Evolutionary conservation across 129 eudicot genomes (phyloP).

Genomic region (Tagetes erecta): DNA sequence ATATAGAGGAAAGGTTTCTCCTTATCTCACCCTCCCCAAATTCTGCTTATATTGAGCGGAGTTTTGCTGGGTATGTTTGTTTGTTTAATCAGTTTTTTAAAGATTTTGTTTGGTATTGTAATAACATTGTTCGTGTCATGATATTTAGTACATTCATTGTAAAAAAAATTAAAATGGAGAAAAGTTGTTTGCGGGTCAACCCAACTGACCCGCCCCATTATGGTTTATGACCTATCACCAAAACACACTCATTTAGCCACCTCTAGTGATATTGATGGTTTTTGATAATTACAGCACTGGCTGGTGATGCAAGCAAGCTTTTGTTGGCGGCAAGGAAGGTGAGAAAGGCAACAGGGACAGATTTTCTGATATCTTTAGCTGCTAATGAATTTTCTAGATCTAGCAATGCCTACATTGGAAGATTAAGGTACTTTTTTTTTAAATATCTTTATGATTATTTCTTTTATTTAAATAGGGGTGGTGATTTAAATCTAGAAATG

Average conservation of each 20-base stretch:
- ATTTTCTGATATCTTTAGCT: conserved; percentile 54
- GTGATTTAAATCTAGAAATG: background rate
- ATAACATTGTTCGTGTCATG: background rate
- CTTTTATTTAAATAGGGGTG: background rate
- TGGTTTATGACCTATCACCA: background rate
- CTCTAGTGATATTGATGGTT: conserved; percentile 1
- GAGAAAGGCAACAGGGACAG: conserved; percentile 61
- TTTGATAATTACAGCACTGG: conserved; percentile 48
- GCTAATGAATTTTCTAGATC: conserved; percentile 52
- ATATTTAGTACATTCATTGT: background rate
- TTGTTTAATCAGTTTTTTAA: background rate
- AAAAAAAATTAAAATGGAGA: background rate
- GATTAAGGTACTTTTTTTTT: conserved; percentile 52
- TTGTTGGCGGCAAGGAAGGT: conserved; percentile 71
- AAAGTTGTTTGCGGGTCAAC: background rate
- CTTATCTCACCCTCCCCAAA: too few species aligned
- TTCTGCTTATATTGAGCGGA: too few species aligned
- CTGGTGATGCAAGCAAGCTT: conserved; percentile 65
- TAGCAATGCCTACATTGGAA: conserved; percentile 66
- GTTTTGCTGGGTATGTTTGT: too few species aligned
- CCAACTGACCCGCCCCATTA: background rate
- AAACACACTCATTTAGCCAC: background rate
- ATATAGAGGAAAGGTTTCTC: too few species aligned
- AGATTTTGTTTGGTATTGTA: background rate
- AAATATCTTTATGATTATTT: background rate